Base-by-base conservation (phyloP, 2,329 filamentous ascomycete species). In the Calonectria honghensis region DNA sequence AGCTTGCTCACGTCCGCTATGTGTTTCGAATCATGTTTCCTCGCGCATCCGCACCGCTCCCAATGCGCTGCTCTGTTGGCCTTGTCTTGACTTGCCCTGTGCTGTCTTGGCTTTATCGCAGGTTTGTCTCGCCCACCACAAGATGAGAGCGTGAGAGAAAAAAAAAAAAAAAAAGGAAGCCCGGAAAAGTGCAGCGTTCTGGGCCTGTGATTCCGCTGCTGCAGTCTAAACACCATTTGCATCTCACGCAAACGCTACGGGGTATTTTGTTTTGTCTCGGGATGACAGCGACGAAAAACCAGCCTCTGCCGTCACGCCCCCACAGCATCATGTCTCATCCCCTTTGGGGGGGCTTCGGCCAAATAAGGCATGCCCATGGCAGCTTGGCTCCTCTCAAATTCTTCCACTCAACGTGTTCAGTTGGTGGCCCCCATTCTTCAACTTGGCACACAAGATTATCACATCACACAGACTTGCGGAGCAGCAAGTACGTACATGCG, bases 281-380 rank as follows among this genome's bases (percentile, higher is more conserved):
- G 69, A 69, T 72, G 41, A 51, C 57, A 71, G 57, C 32, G 45
- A 68, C 50, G 39, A 73, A 68, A 52, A 39, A n/a, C 35, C 69
- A 70, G 73, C 73, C 71, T 67, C 70, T 73, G 66, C 67, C 73
- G 63, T 54, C 73, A 65, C 32, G 50, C 70, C 66, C 73, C 70
- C 51, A 52, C 51, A 45, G 45, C 61, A 48, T 16, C 32, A 29
- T 52, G 31, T 27, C 31, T 39, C 51, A 52, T 61, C 63, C 70
- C 61, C 39, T 63, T 41, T 54, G 14, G n/a, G 32, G 29, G 18
- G 51, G 31, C 27, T 61, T 54, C 66, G 45, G 50, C 45, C 27
- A 57, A 73, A 73, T 65, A 54, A 35, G 41, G 39, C 61, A 20
- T 57, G 39, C 50, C 37, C 48, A 45, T 65, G 39, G 18, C n/a